These are phyloP conservation scores for Stagonosporopsis chrysanthemi DNA, from an alignment of 2,329 filamentous ascomycete genomes.

Conservation along the genomic window DNA sequence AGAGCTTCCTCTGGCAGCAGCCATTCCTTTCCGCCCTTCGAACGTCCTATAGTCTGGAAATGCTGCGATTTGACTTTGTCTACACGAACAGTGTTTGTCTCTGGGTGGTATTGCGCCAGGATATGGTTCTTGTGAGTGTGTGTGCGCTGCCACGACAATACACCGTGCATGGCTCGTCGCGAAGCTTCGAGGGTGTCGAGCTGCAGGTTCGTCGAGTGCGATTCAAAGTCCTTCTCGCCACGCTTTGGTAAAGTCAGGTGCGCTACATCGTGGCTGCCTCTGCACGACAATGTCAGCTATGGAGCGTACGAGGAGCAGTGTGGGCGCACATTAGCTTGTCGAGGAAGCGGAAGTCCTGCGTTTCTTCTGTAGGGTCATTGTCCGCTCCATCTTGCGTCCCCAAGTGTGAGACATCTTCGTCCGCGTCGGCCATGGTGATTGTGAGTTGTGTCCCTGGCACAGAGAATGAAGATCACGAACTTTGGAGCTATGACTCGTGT, in stretches of 20 bases:
- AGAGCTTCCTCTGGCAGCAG: constrained; percentile 90
- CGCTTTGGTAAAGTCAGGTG: constrained; percentile 77
- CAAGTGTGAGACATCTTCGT: constrained; percentile 44
- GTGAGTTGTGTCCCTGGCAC: not conserved
- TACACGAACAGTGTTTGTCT: constrained; percentile 66
- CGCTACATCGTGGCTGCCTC: constrained; percentile 31
- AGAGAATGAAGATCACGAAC: constrained; percentile 14
- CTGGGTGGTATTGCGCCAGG: constrained; percentile 77
- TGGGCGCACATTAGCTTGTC: constrained; percentile 60
- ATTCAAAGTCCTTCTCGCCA: constrained; percentile 97
- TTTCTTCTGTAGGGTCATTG: constrained; percentile 74
- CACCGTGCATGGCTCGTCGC: constrained; percentile 86
- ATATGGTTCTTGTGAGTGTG: constrained; percentile 73
- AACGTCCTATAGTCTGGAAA: constrained; percentile 77
- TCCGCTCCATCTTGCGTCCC: constrained; percentile 34
- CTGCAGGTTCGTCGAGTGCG: constrained; percentile 85
- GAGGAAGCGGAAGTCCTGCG: constrained; percentile 85
- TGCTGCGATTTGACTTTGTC: constrained; percentile 75
- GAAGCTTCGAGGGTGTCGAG: constrained; percentile 79
- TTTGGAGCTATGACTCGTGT: constrained; percentile 21
- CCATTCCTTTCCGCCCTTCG: constrained; percentile 68
- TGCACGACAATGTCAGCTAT: constrained; percentile 1
- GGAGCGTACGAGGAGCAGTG: not conserved
- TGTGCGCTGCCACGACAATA: constrained; percentile 77
- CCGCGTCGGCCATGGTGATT: constrained; percentile 45